phyloP scores from a whole-genome alignment of 305 asterid species.

The Solanum hybrid region DNA sequence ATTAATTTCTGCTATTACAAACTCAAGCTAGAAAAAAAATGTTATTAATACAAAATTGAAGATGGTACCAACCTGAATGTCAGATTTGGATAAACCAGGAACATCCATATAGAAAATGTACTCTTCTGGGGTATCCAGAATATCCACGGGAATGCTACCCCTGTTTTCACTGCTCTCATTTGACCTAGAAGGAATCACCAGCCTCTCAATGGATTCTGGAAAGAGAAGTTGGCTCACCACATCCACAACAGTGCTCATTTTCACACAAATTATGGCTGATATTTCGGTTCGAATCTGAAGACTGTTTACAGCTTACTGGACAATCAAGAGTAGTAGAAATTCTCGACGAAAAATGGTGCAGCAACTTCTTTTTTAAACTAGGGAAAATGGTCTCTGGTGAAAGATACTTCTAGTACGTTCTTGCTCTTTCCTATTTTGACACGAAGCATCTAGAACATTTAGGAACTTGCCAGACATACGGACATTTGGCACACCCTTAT shows the following conservation, averaged over 20 bases:
- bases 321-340: neutral
- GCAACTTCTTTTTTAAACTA: neutral
- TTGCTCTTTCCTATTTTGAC: neutral
- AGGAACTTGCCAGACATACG: neutral
- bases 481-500: neutral
- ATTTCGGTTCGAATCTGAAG: neutral
- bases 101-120: conserved; percentile 59
- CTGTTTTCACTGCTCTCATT: conserved; percentile 2
- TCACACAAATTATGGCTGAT: neutral
- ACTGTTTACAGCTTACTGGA: neutral
- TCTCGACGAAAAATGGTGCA: neutral
- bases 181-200: conserved; percentile 12
- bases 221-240: conserved; percentile 49
- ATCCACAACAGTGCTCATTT: conserved; percentile 51
- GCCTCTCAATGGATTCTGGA: conserved; percentile 50
- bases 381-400: neutral
- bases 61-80: conserved; percentile 47
- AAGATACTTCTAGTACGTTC: neutral
- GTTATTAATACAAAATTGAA: neutral
- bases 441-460: neutral
- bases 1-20: neutral
- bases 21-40: neutral
- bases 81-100: conserved; percentile 74
- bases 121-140: conserved; percentile 50
- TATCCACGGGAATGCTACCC: conserved; percentile 46